Percentiles rank a stretch among this genome's conserved stretches.
Evolutionary conservation across 202 grass and related monocot species (phyloP).

Genomic region (Panicum hallii): DNA sequence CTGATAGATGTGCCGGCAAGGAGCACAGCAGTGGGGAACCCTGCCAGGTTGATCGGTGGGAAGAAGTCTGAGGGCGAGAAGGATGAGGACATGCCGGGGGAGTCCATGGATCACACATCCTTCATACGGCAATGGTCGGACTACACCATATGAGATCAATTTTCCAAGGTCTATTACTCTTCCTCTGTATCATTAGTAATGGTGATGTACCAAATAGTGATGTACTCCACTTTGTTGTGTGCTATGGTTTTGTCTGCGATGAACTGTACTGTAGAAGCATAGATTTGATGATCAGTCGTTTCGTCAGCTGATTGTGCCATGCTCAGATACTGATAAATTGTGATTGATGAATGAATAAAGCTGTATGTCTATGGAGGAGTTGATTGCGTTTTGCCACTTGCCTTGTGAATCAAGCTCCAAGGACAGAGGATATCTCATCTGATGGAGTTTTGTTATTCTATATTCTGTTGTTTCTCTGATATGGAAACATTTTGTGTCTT

Average conservation of each 20-base stretch:
- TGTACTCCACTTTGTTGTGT: slow-evolving; percentile 9
- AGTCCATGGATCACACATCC: slow-evolving; percentile 99
- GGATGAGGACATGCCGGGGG: slow-evolving; percentile 67
- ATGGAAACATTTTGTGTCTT: background rate
- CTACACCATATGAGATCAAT: slow-evolving; percentile 67
- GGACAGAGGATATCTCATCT: background rate
- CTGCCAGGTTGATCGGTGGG: slow-evolving; percentile 70
- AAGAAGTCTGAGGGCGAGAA: slow-evolving; percentile 46
- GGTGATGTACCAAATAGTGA: slow-evolving; percentile 30
- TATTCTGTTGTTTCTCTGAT: background rate
- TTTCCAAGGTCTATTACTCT: slow-evolving; percentile 47
- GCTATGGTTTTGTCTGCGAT: background rate
- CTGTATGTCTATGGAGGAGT: background rate
- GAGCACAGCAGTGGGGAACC: slow-evolving; percentile 86
- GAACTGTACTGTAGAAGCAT: slow-evolving; percentile 27
- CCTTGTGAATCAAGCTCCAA: slow-evolving; percentile 10
- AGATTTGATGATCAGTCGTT: slow-evolving; percentile 28
- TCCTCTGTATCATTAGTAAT: slow-evolving; percentile 12
- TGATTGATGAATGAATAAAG: slow-evolving; percentile 40
- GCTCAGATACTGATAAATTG: slow-evolving; percentile 7
- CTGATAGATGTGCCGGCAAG: slow-evolving; percentile 79
- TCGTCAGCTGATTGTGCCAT: slow-evolving; percentile 23
- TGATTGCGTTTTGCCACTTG: slow-evolving; percentile 2
- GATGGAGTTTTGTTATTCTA: background rate
- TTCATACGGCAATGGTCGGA: slow-evolving; percentile 91